Evolutionary conservation across 768 basidiomycete genomes (phyloP).

Genomic region (Ephemerocybe angulata): DNA sequence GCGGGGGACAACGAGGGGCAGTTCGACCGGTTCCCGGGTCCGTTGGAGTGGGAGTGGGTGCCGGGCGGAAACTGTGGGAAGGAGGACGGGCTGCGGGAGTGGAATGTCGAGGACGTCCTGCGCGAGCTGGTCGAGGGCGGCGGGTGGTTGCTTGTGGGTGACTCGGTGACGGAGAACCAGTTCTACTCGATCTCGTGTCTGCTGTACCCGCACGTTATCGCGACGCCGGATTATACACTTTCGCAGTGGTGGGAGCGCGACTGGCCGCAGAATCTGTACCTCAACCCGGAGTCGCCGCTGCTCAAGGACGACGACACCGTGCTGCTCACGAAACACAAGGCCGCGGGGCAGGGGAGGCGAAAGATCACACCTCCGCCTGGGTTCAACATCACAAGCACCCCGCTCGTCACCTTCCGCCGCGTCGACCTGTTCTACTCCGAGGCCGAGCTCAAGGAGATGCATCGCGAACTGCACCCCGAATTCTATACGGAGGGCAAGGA

Average conservation of each 20-base stretch:
- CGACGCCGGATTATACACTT: conserved; percentile 57
- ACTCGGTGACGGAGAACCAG: conserved; percentile 69
- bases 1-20: conserved; percentile 45
- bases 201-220: conserved; percentile 62
- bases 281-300: conserved; percentile 53
- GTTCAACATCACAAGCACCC: conserved; percentile 55
- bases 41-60: conserved; percentile 51
- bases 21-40: conserved; percentile 51
- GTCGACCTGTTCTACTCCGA: conserved; percentile 55
- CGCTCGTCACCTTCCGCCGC: conserved; percentile 63
- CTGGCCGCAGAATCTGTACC: conserved; percentile 63
- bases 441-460: conserved; percentile 45
- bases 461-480: conserved; percentile 32
- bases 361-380: conserved; percentile 17
- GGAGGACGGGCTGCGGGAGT: conserved; percentile 26
- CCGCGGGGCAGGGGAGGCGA: no score
- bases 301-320: conserved; percentile 19
- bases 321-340: conserved; percentile 20
- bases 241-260: conserved; percentile 53
- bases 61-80: conserved; percentile 43
- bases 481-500: conserved; percentile 9
- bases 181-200: conserved; percentile 71
- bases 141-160: conserved; percentile 24
- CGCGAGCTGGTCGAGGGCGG: conserved; percentile 48
- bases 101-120: conserved; percentile 43